phyloP scores from a whole-genome alignment of 441 rosid genomes.

The Mallotus repandus region DNA sequence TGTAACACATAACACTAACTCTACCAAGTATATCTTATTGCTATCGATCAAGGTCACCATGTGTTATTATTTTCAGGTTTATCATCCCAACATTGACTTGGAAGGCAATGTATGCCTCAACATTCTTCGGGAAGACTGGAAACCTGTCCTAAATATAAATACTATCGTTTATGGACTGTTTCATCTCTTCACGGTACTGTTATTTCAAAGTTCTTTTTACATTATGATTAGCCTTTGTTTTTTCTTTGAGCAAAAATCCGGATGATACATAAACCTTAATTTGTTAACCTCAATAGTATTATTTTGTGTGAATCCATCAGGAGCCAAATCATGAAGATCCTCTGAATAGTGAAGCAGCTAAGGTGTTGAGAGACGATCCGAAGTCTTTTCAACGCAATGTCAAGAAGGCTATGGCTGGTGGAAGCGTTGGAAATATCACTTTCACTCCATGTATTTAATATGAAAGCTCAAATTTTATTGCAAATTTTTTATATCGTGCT shows the following conservation, averaged over 20 bases:
- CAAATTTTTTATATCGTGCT: too few species aligned
- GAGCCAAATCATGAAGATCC: conserved; percentile 97
- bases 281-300: not conserved
- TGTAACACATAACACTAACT: not conserved
- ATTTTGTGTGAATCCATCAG: conserved; percentile 32
- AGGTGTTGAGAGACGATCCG: conserved; percentile 78
- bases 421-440: conserved; percentile 68
- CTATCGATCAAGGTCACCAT: too few species aligned
- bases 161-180: conserved; percentile 82
- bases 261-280: too few species aligned
- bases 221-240: not conserved
- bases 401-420: conserved; percentile 81
- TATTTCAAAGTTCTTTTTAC: not conserved
- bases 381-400: conserved; percentile 70
- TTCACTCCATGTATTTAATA: conserved; percentile 66
- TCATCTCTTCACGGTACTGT: conserved; percentile 84
- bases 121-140: conserved; percentile 95
- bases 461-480: too few species aligned
- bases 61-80: conserved; percentile 45
- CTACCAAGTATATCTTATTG: too few species aligned
- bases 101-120: conserved; percentile 97
- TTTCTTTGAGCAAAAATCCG: not conserved
- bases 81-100: conserved; percentile 91
- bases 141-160: conserved; percentile 90
- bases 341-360: conserved; percentile 88